Evolutionary conservation across 208 protist genomes (phyloP).

Genomic region (Leishmania tropica): DNA sequence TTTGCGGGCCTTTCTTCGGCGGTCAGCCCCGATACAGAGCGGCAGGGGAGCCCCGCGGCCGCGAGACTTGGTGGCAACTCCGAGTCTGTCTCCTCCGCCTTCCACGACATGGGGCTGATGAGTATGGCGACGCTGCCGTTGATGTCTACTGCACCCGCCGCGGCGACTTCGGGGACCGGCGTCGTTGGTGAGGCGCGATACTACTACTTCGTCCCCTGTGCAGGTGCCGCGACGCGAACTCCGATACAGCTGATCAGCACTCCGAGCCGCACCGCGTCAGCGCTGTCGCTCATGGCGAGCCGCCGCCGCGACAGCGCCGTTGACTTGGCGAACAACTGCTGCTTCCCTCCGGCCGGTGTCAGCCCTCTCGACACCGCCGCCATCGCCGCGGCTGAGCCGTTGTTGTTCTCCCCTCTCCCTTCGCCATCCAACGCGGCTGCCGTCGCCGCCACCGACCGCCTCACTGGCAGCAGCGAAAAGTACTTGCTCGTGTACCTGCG

Average conservation of each 20-base stretch:
- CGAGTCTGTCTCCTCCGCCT: not conserved
- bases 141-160: not conserved
- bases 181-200: not conserved
- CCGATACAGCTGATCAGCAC: conserved; percentile 13
- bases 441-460: not conserved
- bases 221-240: not conserved
- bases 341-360: conserved; percentile 1
- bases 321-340: conserved; percentile 27
- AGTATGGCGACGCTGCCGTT: not conserved
- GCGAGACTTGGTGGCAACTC: not conserved
- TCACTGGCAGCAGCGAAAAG: not conserved
- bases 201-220: conserved; percentile 22
- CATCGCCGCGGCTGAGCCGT: not conserved
- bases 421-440: not conserved
- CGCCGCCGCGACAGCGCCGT: conserved; percentile 22
- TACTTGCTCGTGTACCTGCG: conserved; percentile 30
- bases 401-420: conserved; percentile 5
- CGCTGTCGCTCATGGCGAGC: conserved; percentile 19
- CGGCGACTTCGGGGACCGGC: not conserved
- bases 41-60: not conserved
- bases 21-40: conserved; percentile 17
- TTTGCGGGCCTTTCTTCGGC: conserved; percentile 4
- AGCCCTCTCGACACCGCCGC: conserved; percentile 1
- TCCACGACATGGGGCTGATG: not conserved
- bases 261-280: conserved; percentile 19